Evolutionary conservation across 2,329 filamentous ascomycete genomes (phyloP).

Genomic region (Grosmannia huntii): DNA sequence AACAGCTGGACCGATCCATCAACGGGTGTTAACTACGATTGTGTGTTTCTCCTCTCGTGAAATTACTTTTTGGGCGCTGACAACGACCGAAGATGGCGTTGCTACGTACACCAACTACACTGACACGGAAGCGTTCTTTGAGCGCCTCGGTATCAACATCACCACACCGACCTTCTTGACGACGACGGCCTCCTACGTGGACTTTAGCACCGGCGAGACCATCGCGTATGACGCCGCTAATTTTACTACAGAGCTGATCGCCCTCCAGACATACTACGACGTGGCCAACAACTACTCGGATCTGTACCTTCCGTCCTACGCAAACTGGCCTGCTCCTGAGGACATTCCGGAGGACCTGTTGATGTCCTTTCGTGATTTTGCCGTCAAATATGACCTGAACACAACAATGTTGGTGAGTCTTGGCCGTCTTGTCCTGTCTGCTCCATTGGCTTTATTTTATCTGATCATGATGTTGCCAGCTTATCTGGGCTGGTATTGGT

Average conservation of each 20-base stretch:
- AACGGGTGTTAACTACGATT: constrained; percentile 20
- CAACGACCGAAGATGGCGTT: constrained; percentile 17
- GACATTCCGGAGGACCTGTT: constrained; percentile 33
- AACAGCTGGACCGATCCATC: constrained; percentile 32
- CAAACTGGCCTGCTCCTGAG: constrained; percentile 28
- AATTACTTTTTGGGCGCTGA: not conserved
- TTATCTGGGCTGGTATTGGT: constrained; percentile 30
- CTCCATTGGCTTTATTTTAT: not conserved
- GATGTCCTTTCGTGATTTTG: constrained; percentile 34
- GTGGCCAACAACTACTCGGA: constrained; percentile 19
- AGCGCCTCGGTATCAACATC: constrained; percentile 25
- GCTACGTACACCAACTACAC: constrained; percentile 24
- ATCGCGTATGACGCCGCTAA: constrained; percentile 16
- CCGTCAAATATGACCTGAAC: constrained; percentile 30
- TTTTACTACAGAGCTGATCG: constrained; percentile 2
- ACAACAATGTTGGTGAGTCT: not conserved
- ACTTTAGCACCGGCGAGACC: constrained; percentile 23
- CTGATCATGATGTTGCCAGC: constrained; percentile 11
- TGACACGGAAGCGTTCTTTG: constrained; percentile 29
- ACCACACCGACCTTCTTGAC: constrained; percentile 14
- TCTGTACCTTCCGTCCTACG: constrained; percentile 22
- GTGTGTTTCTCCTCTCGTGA: not conserved
- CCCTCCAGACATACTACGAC: constrained; percentile 10
- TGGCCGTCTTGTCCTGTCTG: not conserved
- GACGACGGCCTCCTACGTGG: constrained; percentile 19